Evolutionary conservation across 371 early-diverging fungal genomes (phyloP), one percentile per base, ranked within the genome.

Genomic region (Phascolomyces articulosus): DNA sequence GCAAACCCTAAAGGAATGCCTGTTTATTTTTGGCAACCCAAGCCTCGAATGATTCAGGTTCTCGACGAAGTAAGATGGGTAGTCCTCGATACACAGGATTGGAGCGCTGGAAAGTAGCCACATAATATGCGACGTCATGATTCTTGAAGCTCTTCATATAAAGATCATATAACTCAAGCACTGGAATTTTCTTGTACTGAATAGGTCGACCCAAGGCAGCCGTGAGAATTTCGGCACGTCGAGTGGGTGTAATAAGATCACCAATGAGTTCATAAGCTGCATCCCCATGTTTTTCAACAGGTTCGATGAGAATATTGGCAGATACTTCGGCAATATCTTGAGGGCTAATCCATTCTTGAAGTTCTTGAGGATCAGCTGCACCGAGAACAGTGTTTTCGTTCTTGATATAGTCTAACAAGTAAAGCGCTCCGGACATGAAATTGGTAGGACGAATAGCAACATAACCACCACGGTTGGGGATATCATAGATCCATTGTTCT

Each of bases 381-480:
- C 64, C 71, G 48, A 65, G 64, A 15, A 18, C 34, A 8, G 15
- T 18, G 7, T 26, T 40, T 40, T 60, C 48, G 34, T 49, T 23
- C 31, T n/a, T 23, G 11, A 64, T n/a, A 10, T 27, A 44, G 4
- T 44, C 44, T 16, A 44, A 8, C 16, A 1, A 4, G 16, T 44
- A 44, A 44, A 0, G 16, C 8, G 44, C 34, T 34, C 9, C 73
- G 21, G 73, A 57, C 68, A 74, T 71, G 64, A 79, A 79, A 0
- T 62, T 55, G 53, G 61, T 65, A 2, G 79, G 79, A 20, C 79
- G 72, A 8, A 79, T 65, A 2, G 74, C 38, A 2, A 79, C 74
- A 44, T 13, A 44, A n/a, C 16, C 4, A 44, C 44, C 44, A n/a
- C 44, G 44, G 44, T 44, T 44, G 4, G 44, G 44, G 4, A 44